Evolutionary conservation across 495 filamentous ascomycete genomes (phyloP).

Genomic region (Achaetomiella virescens): DNA sequence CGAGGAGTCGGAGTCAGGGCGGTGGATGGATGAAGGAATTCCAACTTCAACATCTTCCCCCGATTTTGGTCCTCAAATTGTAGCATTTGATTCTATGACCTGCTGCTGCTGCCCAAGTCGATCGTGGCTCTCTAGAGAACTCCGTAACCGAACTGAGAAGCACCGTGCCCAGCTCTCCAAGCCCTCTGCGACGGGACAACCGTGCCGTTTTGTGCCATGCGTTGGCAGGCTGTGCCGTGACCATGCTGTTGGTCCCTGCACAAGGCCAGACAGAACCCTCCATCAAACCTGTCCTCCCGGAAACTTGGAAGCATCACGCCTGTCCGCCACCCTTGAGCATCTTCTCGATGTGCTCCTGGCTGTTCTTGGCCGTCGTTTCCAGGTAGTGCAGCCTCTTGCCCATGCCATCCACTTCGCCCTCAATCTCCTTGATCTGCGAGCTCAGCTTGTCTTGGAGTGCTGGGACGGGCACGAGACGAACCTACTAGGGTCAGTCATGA

Average conservation of each 20-base stretch:
- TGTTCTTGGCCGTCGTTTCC: conserved; percentile 92
- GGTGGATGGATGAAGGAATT: too few species aligned
- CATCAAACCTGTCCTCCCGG: not conserved
- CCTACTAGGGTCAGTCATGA: conserved; percentile 45
- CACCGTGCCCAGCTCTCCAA: not conserved
- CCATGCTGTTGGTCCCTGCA: not conserved
- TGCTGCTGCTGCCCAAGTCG: too few species aligned
- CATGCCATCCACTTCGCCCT: conserved; percentile 68
- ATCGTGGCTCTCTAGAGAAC: too few species aligned
- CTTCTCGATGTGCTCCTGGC: conserved; percentile 79
- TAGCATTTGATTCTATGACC: too few species aligned
- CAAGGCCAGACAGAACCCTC: not conserved
- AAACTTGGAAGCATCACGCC: conserved; percentile 8
- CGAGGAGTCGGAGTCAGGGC: too few species aligned
- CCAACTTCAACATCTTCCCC: too few species aligned
- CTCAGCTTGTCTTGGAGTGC: conserved; percentile 70
- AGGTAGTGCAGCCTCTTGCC: conserved; percentile 91
- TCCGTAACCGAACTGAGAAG: not conserved
- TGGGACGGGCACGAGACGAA: conserved; percentile 70
- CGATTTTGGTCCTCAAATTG: too few species aligned
- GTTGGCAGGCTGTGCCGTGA: not conserved
- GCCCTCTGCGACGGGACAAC: not conserved
- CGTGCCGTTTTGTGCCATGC: not conserved
- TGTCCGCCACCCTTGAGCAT: conserved; percentile 47
- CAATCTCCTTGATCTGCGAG: conserved; percentile 66